phyloP scores from a whole-genome alignment of 2,329 filamentous ascomycete genomes.

The Huntiella moniliformis region DNA sequence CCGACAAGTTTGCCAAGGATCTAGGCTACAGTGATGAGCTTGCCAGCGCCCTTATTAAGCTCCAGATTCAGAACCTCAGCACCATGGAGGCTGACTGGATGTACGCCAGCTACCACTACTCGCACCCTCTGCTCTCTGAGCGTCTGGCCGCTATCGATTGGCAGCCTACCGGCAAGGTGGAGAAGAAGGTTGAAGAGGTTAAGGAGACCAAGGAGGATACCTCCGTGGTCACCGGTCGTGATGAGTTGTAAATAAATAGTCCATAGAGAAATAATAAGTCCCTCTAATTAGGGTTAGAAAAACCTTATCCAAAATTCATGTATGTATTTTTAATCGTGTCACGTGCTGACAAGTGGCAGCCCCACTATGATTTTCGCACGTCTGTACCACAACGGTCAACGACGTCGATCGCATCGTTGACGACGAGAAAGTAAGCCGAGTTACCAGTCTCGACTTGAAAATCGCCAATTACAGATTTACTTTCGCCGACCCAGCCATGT shows the following conservation, averaged over 20 bases:
- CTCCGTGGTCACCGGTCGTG: constrained; percentile 54
- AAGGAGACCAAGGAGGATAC: constrained; percentile 21
- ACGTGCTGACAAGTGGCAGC: constrained; percentile 2
- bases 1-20: constrained; percentile 70
- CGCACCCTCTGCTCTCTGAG: constrained; percentile 89
- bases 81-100: constrained; percentile 98
- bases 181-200: constrained; percentile 18
- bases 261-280: not conserved
- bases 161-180: constrained; percentile 41
- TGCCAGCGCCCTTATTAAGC: constrained; percentile 77
- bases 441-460: too few species aligned
- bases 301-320: not conserved
- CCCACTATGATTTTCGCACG: constrained; percentile 10
- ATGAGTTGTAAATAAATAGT: constrained; percentile 37
- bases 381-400: not conserved
- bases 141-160: constrained; percentile 79
- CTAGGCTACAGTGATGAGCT: constrained; percentile 74
- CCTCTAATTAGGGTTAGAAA: not conserved
- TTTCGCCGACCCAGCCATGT: too few species aligned
- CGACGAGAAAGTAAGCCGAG: too few species aligned
- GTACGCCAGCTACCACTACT: constrained; percentile 97
- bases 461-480: too few species aligned
- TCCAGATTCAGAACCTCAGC: constrained; percentile 94
- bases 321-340: not conserved
- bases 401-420: too few species aligned